Conservation (phyloP, 768 basidiomycete genomes). For the Phanerodontia chrysosporium region DNA sequence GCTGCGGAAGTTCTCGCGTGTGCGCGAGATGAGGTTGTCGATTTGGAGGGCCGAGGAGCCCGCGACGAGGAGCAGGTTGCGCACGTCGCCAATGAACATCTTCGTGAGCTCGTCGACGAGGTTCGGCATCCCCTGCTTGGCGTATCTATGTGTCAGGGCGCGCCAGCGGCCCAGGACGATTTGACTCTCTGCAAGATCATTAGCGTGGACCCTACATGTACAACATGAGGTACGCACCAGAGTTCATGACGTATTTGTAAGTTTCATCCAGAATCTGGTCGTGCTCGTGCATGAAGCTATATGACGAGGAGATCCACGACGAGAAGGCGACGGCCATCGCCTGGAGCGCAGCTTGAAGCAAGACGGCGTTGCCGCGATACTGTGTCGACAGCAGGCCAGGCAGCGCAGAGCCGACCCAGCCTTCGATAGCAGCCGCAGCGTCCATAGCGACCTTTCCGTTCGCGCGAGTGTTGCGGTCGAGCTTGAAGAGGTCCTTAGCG, state of each 20-base stretch:
- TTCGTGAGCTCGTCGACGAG: constrained; percentile 14
- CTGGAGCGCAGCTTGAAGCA: constrained; percentile 13
- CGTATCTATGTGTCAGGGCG: constrained; percentile 13
- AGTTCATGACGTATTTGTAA: constrained; percentile 16
- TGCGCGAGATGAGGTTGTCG: constrained; percentile 10
- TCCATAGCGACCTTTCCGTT: constrained; percentile 6
- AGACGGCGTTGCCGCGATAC: constrained; percentile 9
- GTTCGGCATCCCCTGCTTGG: constrained; percentile 17
- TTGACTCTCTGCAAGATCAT: constrained; percentile 5
- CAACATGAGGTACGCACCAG: constrained; percentile 2
- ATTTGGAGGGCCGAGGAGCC: constrained; percentile 8
- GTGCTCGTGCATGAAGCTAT: constrained; percentile 17
- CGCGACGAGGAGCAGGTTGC: constrained; percentile 14
- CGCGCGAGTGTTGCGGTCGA: constrained; percentile 1
- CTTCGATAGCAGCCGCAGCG: constrained; percentile 12
- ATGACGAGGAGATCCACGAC: constrained; percentile 16
- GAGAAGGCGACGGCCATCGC: constrained; percentile 14
- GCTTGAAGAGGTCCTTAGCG: constrained; percentile 9
- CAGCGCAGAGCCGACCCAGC: constrained; percentile 12
- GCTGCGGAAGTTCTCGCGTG: constrained; percentile 11
- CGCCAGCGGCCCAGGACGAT: constrained; percentile 13
- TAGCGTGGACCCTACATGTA: background rate
- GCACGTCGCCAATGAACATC: constrained; percentile 14
- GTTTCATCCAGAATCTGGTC: constrained; percentile 15
- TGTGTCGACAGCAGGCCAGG: constrained; percentile 11